Evolutionary conservation across 2,329 filamentous ascomycete genomes (phyloP).

Genomic region (Alternaria ventricosa): DNA sequence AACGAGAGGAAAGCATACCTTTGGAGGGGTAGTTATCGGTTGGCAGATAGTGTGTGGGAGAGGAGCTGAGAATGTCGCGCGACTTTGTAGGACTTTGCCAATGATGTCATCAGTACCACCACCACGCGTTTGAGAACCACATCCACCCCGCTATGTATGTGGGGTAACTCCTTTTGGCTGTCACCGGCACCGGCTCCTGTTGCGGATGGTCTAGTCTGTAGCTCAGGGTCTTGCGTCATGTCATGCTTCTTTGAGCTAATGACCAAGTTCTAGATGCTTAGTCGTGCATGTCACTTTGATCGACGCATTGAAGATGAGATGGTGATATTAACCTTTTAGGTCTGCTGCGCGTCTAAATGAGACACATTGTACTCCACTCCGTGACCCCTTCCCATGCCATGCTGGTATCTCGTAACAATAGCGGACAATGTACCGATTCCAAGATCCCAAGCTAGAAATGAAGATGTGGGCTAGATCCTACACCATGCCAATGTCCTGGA

Average conservation of each 20-base stretch:
- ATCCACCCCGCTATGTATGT: slow-evolving; percentile 20
- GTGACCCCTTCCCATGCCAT: slow-evolving; percentile 27
- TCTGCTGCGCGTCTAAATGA: slow-evolving; percentile 25
- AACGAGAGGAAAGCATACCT: slow-evolving; percentile 20
- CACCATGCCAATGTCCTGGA: slow-evolving; percentile 23
- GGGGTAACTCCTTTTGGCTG: slow-evolving; percentile 9
- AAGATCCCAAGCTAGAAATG: slow-evolving; percentile 26
- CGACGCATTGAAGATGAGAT: slow-evolving; percentile 13
- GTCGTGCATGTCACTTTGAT: background rate
- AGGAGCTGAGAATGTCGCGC: slow-evolving; percentile 10
- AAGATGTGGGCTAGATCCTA: slow-evolving; percentile 24
- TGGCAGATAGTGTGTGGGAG: slow-evolving; percentile 4
- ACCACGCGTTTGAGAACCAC: slow-evolving; percentile 11
- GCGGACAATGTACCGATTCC: slow-evolving; percentile 17
- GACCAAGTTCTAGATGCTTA: background rate
- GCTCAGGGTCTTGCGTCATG: slow-evolving; percentile 18
- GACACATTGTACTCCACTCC: slow-evolving; percentile 19
- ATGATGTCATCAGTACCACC: slow-evolving; percentile 24
- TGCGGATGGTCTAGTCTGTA: slow-evolving; percentile 3
- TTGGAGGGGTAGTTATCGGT: background rate
- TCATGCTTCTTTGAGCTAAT: background rate
- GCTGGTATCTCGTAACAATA: slow-evolving; percentile 26
- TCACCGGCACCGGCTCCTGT: slow-evolving; percentile 5
- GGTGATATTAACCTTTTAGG: slow-evolving; percentile 29
- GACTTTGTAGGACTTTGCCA: slow-evolving; percentile 18